Conservation (phyloP, 2,329 filamentous ascomycete genomes). For the Pseudocercospora crystallina region DNA sequence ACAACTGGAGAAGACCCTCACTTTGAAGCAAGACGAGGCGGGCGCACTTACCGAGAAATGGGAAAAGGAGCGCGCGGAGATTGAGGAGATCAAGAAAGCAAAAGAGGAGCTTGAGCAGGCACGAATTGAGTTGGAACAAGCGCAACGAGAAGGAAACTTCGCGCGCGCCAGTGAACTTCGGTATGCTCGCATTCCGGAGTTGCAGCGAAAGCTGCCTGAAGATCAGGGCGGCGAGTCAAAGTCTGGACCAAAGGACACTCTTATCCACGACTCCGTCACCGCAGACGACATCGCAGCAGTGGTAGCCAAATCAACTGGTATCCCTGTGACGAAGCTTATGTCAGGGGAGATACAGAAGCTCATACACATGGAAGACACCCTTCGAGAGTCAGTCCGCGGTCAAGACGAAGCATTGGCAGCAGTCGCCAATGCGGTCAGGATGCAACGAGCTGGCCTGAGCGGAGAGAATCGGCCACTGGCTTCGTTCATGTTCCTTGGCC, state of each 20-base stretch:
- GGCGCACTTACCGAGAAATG: slow-evolving; percentile 75
- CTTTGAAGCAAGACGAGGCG: slow-evolving; percentile 74
- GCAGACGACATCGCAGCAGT: slow-evolving; percentile 91
- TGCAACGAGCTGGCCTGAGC: slow-evolving; percentile 88
- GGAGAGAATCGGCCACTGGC: slow-evolving; percentile 89
- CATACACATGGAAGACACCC: slow-evolving; percentile 89
- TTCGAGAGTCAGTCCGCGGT: slow-evolving; percentile 80
- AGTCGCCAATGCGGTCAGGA: slow-evolving; percentile 87
- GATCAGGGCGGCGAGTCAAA: slow-evolving; percentile 59
- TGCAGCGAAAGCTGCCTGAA: slow-evolving; percentile 76
- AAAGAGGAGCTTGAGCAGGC: slow-evolving; percentile 89
- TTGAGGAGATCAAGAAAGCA: slow-evolving; percentile 80
- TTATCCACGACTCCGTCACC: slow-evolving; percentile 93
- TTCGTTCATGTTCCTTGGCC: slow-evolving; percentile 96
- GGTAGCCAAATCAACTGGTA: slow-evolving; percentile 87
- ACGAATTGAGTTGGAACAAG: slow-evolving; percentile 79
- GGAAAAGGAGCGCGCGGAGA: slow-evolving; percentile 85
- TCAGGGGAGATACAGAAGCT: slow-evolving; percentile 92
- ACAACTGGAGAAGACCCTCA: slow-evolving; percentile 76
- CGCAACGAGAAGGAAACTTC: slow-evolving; percentile 85
- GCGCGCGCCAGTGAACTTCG: slow-evolving; percentile 85
- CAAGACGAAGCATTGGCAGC: slow-evolving; percentile 92
- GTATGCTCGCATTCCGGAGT: slow-evolving; percentile 79
- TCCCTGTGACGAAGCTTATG: slow-evolving; percentile 88
- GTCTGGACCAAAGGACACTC: slow-evolving; percentile 45